phyloP scores from a whole-genome alignment of 257 asterid genomes.

The Solanum chiquidenum region DNA sequence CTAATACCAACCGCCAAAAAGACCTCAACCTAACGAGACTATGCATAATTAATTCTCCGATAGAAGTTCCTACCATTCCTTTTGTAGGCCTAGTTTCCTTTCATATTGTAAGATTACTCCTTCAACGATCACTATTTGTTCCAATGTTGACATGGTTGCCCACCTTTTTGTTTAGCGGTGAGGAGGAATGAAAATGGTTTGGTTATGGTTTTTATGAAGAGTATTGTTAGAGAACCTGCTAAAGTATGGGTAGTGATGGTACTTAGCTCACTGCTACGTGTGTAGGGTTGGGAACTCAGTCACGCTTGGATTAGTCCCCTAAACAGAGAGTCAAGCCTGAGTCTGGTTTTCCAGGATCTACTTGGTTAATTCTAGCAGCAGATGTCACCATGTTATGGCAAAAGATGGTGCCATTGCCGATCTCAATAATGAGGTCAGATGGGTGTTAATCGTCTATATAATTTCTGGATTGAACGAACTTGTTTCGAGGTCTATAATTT shows the following conservation, averaged over 20 bases:
- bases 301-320: not conserved
- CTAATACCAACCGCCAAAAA: not conserved
- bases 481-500: not conserved
- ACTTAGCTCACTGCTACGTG: not conserved
- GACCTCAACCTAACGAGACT: not conserved
- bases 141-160: not conserved
- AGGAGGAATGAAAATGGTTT: not conserved
- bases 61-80: not conserved
- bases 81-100: not conserved
- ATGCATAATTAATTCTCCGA: not conserved
- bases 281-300: not conserved
- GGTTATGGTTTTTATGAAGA: not conserved
- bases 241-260: not conserved
- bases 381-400: not conserved
- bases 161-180: not conserved
- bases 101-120: not conserved
- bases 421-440: not conserved
- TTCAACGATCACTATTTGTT: not conserved
- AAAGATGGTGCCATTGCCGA: not conserved
- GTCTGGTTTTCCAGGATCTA: not conserved
- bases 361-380: not conserved
- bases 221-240: not conserved
- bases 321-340: not conserved
- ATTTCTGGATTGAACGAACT: not conserved
- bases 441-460: not conserved